These are phyloP conservation scores for Scopulariopsis brevicaulis DNA, from an alignment of 2,329 filamentous ascomycete genomes.

Conservation along the genomic window DNA sequence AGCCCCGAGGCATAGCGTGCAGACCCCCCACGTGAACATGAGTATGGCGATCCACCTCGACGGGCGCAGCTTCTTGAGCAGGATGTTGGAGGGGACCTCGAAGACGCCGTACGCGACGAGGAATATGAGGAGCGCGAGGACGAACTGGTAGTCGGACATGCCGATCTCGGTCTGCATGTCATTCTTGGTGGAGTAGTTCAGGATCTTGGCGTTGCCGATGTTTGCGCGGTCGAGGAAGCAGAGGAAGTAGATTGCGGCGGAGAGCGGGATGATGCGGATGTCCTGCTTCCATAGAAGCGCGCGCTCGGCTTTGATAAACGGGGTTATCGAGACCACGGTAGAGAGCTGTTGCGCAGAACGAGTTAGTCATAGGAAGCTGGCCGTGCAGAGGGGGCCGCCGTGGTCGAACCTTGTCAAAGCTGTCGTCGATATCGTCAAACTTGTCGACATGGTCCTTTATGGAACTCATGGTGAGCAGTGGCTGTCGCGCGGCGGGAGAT, in stretches of 20 bases:
- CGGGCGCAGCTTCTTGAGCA: slow-evolving; percentile 52
- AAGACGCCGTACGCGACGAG: slow-evolving; percentile 49
- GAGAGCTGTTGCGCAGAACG: not conserved
- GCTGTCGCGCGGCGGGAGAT: not conserved
- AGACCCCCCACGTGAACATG: slow-evolving; percentile 54
- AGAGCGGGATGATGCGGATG: slow-evolving; percentile 49
- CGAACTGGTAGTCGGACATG: slow-evolving; percentile 52
- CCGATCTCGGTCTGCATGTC: slow-evolving; percentile 50
- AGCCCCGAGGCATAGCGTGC: slow-evolving; percentile 56
- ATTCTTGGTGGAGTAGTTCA: slow-evolving; percentile 47
- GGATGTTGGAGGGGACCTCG: slow-evolving; percentile 54
- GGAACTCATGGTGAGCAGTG: not conserved
- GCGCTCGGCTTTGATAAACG: slow-evolving; percentile 14
- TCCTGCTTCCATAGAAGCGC: slow-evolving; percentile 47
- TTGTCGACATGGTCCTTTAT: not conserved
- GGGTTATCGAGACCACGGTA: not conserved
- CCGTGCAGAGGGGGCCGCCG: not conserved
- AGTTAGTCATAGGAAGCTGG: not conserved
- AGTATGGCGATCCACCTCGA: slow-evolving; percentile 55
- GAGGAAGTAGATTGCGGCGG: slow-evolving; percentile 52
- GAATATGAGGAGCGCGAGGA: slow-evolving; percentile 45
- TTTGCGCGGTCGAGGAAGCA: slow-evolving; percentile 59
- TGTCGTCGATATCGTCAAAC: not conserved
- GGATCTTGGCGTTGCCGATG: slow-evolving; percentile 57
- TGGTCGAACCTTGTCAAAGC: not conserved